phyloP scores from a whole-genome alignment of 163 green algal genomes.

The Coccomyxa subellipsoidea region DNA sequence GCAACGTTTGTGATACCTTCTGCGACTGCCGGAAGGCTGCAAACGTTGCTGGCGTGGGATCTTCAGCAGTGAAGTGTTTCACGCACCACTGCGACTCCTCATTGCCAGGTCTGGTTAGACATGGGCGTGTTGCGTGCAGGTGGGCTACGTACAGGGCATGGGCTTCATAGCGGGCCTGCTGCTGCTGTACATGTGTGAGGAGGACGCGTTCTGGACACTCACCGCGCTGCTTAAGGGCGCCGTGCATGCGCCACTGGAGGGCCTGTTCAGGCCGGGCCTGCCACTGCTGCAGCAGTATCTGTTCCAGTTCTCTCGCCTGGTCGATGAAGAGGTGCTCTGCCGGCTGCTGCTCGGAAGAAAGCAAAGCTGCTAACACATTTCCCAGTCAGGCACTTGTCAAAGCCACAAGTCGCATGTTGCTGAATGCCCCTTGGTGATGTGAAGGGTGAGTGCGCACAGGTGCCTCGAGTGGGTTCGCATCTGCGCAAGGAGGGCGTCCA shows the following conservation, averaged over 20 bases:
- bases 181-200: constrained; percentile 84
- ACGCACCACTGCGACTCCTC: no score
- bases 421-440: neutral
- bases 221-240: constrained; percentile 57
- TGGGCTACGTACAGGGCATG: constrained; percentile 91
- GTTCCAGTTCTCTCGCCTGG: constrained; percentile 55
- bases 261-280: constrained; percentile 64
- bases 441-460: constrained; percentile 5
- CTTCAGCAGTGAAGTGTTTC: no score
- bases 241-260: constrained; percentile 39
- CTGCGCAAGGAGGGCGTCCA: constrained; percentile 48
- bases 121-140: constrained; percentile 30
- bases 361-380: no score
- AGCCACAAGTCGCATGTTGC: no score
- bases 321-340: constrained; percentile 28
- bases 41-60: no score
- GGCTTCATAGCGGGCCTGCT: constrained; percentile 81
- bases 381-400: no score
- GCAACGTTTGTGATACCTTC: no score
- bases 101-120: no score
- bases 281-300: constrained; percentile 77
- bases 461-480: constrained; percentile 42
- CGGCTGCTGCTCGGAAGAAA: neutral
- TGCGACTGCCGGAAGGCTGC: no score
- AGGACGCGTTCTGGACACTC: constrained; percentile 81